Base-by-base conservation (phyloP, 495 filamentous ascomycete genomes). In the Schizothecium vesticola region DNA sequence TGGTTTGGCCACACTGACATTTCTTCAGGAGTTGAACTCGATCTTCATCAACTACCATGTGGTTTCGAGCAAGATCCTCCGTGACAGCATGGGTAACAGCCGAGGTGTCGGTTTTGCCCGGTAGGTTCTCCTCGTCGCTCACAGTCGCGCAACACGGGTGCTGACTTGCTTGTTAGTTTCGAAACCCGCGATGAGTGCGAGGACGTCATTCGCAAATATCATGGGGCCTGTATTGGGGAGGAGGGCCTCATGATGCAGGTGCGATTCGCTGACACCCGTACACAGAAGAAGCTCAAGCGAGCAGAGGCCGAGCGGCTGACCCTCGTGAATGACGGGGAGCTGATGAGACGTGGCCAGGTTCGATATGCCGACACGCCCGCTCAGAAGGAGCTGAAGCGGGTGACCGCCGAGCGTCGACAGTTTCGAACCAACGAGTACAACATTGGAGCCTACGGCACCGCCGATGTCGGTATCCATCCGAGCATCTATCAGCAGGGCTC, bases 21-120 rank as follows among this genome's bases (percentile, higher is more conserved):
- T 64, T 68, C 36, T 74, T 69, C 33, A 91, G 89, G 89, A 91
- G 75, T 85, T 94, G 67, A 84, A 83, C 70, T 82, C 86, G n/a
- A 89, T 93, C 67, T 97, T 98, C 77, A 82, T 87, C 70, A 91
- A 91, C 22, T 94, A 91, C 81, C 86, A 87, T 72, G 92, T 97
- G 57, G 86, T 92, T 59, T 97, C 94, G 0, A 90, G 91, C 83
- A 92, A 96, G 79, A 96, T 99, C 71, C 90, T 97, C 67, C 91
- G 93, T 60, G 93, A 97, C 77, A 85, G 86, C 69, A 89, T 92
- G 70, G 95, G 93, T 64, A 89, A 93, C 67, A 97, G 94, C 78
- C 94, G 95, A 75, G 94, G 96, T 76, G 95, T 98, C 69, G 95
- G 95, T 26, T 99, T 99, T 80, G 96, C 95, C 76, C 88, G 94